Base-by-base conservation (phyloP, 371 early-diverging fungal genomes). In the Rhizopus stolonifer region DNA sequence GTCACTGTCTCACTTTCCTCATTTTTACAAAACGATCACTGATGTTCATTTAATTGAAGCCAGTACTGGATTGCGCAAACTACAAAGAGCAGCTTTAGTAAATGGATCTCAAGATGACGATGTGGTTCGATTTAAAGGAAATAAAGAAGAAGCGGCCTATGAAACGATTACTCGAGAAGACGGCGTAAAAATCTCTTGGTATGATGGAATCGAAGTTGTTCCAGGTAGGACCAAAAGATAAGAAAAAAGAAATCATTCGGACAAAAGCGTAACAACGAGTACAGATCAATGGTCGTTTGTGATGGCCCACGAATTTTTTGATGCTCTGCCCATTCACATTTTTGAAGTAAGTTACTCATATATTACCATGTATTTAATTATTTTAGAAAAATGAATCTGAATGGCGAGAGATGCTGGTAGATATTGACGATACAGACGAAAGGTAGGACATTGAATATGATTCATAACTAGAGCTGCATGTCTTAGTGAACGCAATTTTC, bases 291-390 rank as follows among this genome's bases (percentile, higher is more conserved):
- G 74, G 64, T 76, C 88, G 4, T 58, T 89, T 48, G 53, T 89
- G 10, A 78, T 92, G 57, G 91, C 96, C 0, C 96, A 98, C 72
- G 98, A 98, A 71, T 96, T 96, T 45, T 95, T 98, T 72, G 98
- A 98, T 63, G 98, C 98, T 1, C 69, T 98, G 29, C 96, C 98
- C 0, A 80, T 97, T 24, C 88, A 90, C 70, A 84, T 83, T 56
- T 95, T 94, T 61, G 77, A 91, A 70, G 87, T 88, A 74, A 19
- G 29, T n/a, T n/a, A n/a, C n/a, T n/a, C n/a, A n/a, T n/a, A n/a
- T n/a, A n/a, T 29, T 15, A 29, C 21, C 40, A 18, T 8, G 44
- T 32, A 26, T 18, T 23, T 19, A 22, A 38, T 25, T 29, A 29
- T 10, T 29, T 45, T 75, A 90, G 79, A 79, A 78, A 67, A 86